Percentiles rank a stretch among this genome's conserved stretches.
Conservation (phyloP, 2,329 filamentous ascomycete genomes). For the Parascedosporium putredinis region DNA sequence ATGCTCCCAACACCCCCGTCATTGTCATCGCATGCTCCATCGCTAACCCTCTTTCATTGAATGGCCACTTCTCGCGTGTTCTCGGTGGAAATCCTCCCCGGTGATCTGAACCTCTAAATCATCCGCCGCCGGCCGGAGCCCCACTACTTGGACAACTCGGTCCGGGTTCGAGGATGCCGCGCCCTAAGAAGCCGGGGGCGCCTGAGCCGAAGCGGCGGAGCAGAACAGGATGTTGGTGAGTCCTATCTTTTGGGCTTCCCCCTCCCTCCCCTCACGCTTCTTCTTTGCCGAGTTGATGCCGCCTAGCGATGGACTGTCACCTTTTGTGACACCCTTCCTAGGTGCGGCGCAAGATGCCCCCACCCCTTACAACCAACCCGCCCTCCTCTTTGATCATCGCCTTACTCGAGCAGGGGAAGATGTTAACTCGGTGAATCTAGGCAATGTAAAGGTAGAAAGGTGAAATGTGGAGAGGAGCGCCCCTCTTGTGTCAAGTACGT, state of each 20-base stretch:
- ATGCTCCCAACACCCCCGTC: not conserved
- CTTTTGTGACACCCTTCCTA: too few species aligned
- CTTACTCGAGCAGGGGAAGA: too few species aligned
- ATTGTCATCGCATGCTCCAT: not conserved
- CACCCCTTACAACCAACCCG: not conserved
- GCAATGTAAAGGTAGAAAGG: constrained; percentile 66
- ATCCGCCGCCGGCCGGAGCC: not conserved
- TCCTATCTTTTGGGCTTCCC: too few species aligned
- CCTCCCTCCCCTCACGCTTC: too few species aligned
- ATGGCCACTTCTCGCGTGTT: constrained; percentile 1
- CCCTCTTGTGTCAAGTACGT: constrained; percentile 56
- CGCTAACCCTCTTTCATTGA: constrained; percentile 1
- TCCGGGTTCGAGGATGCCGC: constrained; percentile 24
- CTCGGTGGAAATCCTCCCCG: not conserved
- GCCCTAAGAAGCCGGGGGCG: constrained; percentile 30
- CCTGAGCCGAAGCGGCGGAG: constrained; percentile 33
- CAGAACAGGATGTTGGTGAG: constrained; percentile 35
- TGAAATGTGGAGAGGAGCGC: constrained; percentile 71
- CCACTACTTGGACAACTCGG: constrained; percentile 1
- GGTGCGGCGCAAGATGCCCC: not conserved
- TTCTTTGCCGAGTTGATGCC: too few species aligned
- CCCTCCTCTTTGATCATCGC: not conserved
- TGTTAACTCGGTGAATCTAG: constrained; percentile 29
- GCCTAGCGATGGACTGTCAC: too few species aligned
- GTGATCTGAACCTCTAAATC: not conserved